Evolutionary conservation across 2,329 filamentous ascomycete genomes (phyloP), one percentile per base, ranked within the genome.

Genomic region (Aureobasidium sp.): DNA sequence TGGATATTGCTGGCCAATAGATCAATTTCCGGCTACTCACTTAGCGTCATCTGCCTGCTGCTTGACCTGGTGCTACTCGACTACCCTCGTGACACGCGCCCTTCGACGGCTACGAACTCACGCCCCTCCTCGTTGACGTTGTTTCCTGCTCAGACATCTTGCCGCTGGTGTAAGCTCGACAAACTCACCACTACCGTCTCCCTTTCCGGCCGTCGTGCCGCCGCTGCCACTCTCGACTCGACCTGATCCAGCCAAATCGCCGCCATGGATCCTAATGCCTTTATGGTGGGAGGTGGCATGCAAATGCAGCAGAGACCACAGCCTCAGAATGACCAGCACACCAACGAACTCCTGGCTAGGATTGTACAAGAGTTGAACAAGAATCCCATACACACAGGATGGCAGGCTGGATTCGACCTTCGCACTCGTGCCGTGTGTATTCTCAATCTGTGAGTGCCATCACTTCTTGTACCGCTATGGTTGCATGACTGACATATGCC

Each of bases 371-470:
- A 69, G 29, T 47, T 74, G 17, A 64, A 66, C 29, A 61, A 61
- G 23, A 65, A 57, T 17, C 55, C 62, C 36, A 62, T 63, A 37
- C 63, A 66, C 37, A 62, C 62, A 12, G 67, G 65, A n/a, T 74
- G 72, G 72, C 72, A 74, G 66, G 64, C 66, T 17, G 71, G 69
- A 9, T 64, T 72, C 55, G 67, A 71, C 37, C 41, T 68, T 12
- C 64, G 67, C 34, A 67, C 69, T 26, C 69, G 72, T 44, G 67
- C 70, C 10, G 39, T 44, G 23, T 64, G 63, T 37, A 67, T 72
- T 41, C 68, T 74, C 66, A 71, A 72, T 57, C 63, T 74, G 71
- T 74, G 61, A 65, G 72, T 69, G 23, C 12, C 6, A 32, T 9
- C 9, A 13, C 26, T 7, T 53, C 2, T 3, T 29, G 7, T 23